Base-by-base conservation (phyloP, 106 monocot species). In the Acorus gramineus region DNA sequence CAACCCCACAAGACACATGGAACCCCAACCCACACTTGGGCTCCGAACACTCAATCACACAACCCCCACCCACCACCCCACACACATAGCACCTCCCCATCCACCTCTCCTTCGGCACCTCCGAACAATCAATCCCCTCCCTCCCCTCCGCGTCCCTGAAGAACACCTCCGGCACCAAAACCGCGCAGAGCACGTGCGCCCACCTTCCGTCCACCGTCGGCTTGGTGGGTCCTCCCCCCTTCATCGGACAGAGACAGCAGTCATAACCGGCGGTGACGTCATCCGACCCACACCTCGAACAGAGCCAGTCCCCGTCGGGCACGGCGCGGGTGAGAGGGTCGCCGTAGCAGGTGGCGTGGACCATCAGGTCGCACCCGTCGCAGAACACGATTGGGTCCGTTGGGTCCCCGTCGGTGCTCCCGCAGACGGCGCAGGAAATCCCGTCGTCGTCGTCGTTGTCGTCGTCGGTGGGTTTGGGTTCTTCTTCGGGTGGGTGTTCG, bases 291-390 rank as follows among this genome's bases (percentile, higher is more conserved):
- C 81, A 79, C 4, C 46, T 62, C n/a, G 46, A 5, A 62, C 95
- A 95, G 84, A 90, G 87, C 95, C 95, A 95, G 62, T 90, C 90
- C 3, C 84, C 90, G 3, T 86, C 90, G 8, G 95, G 90, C 7
- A 95, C 65, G 45, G 71, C 70, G 3, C 66, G 45, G 52, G 53
- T 42, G 5, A 95, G 78, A 11, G 95, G 95, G 67, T 76, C 82
- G 8, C 95, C 95, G 68, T 95, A 95, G 80, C 95, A 95, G 46
- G 77, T 69, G 47, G 80, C 79, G 66, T 95, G 95, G 45, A 90
- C 95, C 80, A 74, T 90, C 11, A 95, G 74, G 8, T 87, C 95
- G 65, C 95, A 95, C 50, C 95, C 95, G 53, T 95, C 90, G 74
- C 95, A 95, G 73, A 95, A 83, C 4, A 95, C 95, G 69, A 95